Conservation (phyloP, 129 eudicot genomes). For the Cynara cardunculus region DNA sequence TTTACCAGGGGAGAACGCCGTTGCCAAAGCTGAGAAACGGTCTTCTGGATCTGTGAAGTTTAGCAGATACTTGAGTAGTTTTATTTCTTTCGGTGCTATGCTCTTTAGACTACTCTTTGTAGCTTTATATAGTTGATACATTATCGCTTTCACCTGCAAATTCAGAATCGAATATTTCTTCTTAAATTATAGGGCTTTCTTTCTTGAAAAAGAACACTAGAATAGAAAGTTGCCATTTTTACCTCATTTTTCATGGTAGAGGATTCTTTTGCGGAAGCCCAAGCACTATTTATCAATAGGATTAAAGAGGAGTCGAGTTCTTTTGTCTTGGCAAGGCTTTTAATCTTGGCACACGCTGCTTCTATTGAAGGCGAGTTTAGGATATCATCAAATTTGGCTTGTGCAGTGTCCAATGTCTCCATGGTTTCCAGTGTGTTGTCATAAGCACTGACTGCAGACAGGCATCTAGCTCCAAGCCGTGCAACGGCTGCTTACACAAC, state of each 20-base stretch:
- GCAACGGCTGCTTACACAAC: slow-evolving; percentile 64
- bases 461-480: slow-evolving; percentile 91
- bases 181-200: background rate
- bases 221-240: slow-evolving; percentile 4
- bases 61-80: slow-evolving; percentile 77
- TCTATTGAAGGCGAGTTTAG: slow-evolving; percentile 79
- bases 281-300: slow-evolving; percentile 77
- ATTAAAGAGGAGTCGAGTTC: slow-evolving; percentile 92
- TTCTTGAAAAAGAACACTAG: background rate
- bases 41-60: slow-evolving; percentile 96
- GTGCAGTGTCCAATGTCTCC: slow-evolving; percentile 81
- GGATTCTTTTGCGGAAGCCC: slow-evolving; percentile 95
- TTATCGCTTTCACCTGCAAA: slow-evolving; percentile 85
- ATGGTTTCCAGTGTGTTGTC: slow-evolving; percentile 84
- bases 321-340: slow-evolving; percentile 88
- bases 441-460: slow-evolving; percentile 91
- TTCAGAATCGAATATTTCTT: background rate
- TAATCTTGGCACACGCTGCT: slow-evolving; percentile 84
- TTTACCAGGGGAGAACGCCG: slow-evolving; percentile 87
- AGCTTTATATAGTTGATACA: slow-evolving; percentile 82
- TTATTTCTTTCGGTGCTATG: slow-evolving; percentile 89
- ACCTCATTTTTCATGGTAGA: slow-evolving; percentile 93
- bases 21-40: slow-evolving; percentile 82
- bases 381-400: slow-evolving; percentile 85
- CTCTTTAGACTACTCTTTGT: slow-evolving; percentile 84